Base-by-base conservation (phyloP, 805 yeast species). In the Ogataea nonfermentans region DNA sequence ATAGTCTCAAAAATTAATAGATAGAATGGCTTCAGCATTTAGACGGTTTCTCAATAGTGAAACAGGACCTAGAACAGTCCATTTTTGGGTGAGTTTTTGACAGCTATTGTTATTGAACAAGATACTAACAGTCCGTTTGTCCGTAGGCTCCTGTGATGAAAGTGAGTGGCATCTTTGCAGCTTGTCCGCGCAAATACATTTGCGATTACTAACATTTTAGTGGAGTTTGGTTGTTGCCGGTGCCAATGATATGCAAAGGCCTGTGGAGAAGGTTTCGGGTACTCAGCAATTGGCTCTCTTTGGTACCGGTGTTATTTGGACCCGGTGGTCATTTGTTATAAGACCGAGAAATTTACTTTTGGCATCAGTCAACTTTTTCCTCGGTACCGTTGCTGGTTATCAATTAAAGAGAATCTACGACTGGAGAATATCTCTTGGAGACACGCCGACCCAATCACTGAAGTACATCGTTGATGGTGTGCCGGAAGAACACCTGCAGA, bases 51-150 rank as follows among this genome's bases (percentile, higher is more conserved):
- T 87, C 60, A 77, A 81, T 53, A 81, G 96, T 12, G 95, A 84
- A 61, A 87, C 99, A 13, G 99, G 99, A 23, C 99, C 99, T 28
- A 81, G 69, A 61, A 91, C 99, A n/a, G 90, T 93, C 41, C 99
- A 91, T 61, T 91, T 91, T 67, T 91, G 99, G 99, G 95, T 78
- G 64, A 28, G 77, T 68, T 16, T 16, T 19, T 14, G 32, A 29
- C 39, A 29, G 19, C 28, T 11, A 32, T 32, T 32, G 32, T 24
- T 10, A 10, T 11, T 26, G 25, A 15, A 9, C 22, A 11, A 4
- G 10, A 13, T 41, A 43, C 52, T 44, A 44, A 49, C 53, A 20
- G 17, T 26, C 31, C 19, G 19, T 17, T 25, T 25, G 16, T 26
- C 32, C 27, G 22, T 47, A 69, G 74, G 83, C 83, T 4, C 84